Base-by-base conservation (phyloP, 1,139 yeast genomes). In the Zygosaccharomyces pseudobailii region DNA sequence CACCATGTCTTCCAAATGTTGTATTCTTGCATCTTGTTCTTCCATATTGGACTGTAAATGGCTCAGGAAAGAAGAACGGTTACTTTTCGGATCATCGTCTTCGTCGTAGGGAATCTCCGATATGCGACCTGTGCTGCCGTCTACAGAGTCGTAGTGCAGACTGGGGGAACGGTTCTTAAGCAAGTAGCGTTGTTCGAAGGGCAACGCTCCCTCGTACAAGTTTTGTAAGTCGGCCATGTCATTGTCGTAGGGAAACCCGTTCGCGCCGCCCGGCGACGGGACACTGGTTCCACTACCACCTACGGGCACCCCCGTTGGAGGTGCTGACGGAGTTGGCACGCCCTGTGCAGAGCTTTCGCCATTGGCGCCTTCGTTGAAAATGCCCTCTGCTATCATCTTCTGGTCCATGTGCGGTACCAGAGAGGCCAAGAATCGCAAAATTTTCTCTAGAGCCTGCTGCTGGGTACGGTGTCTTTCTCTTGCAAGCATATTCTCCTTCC, bases 401-500 rank as follows among this genome's bases (percentile, higher is more conserved):
- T 80, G 76, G 53, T 60, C 63, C 46, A 75, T 73, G 55, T 79
- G 83, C 30, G 67, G 65, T 21, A 95, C 95, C 62, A 89, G 87
- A 4, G 92, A 80, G 1, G 96, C 95, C 57, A 92, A 71, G 58
- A 92, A 90, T 55, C 94, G 80, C 61, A 94, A 71, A 40, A 92
- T 92, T 58, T 87, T 85, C 57, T 89, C 96, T 52, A 92, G 73
- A 22, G 96, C 88, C 54, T 87, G 90, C 31, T 90, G 82, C 63
- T 92, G 98, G 36, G 84, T 76, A 55, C 84, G 80, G 64, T 89
- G 87, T 52, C 94, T 79, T 63, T 92, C 97, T 47, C 97, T 73
- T 4, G 94, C 84, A 47, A 83, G 71, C 60, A 76, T 82, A 61
- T 88, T 84, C 63, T 92, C 98, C 51, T 83, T 82, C 98, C 98